Base-by-base conservation (phyloP, 2,329 filamentous ascomycete species). In the Apiospora sp. region DNA sequence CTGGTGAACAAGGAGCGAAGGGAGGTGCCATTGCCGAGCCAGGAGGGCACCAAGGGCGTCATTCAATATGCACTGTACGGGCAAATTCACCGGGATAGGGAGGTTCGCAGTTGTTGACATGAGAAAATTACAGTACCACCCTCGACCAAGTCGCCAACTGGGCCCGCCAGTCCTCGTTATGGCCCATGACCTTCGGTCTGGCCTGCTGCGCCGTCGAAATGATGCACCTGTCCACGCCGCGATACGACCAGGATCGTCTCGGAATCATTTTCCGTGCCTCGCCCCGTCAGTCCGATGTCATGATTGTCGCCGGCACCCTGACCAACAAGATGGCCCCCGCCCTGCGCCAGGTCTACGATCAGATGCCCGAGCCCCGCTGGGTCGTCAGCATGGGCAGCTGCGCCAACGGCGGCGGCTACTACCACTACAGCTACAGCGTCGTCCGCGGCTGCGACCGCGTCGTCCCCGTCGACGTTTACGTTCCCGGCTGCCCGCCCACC, bases 251-350 rank as follows among this genome's bases (percentile, higher is more conserved):
- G 81, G 94, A 97, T 84, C 91, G 94, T 48, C 87, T 96, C 73
- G 94, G 94, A 75, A 96, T 97, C 81, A 96, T 97, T 82, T 97
- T 96, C 89, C 92, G 94, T 77, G 94, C 94, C 73, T 96, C 93
- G 19, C 94, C 94, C 1, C 92, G 94, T 75, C 94, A 97, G 83
- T 93, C 94, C 74, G 94, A 97, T 83, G 92, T 97, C 76, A 96
- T 97, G 94, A 96, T 97, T 79, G 94, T 97, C 30, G 94, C 95
- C 37, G 95, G 95, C 73, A 98, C 95, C 43, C 89, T 98, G 74
- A 97, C 94, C 78, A 98, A 98, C 88, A 98, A 98, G 87, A 98
- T 98, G 95, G 94, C 94, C 0, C 94, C 95, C 2, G 95, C 95
- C 46, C 86, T 98, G 80, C 89, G 95, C 83, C 94, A 96, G 85